phyloP scores from a whole-genome alignment of 805 yeast species.

The Lachancea cidri region DNA sequence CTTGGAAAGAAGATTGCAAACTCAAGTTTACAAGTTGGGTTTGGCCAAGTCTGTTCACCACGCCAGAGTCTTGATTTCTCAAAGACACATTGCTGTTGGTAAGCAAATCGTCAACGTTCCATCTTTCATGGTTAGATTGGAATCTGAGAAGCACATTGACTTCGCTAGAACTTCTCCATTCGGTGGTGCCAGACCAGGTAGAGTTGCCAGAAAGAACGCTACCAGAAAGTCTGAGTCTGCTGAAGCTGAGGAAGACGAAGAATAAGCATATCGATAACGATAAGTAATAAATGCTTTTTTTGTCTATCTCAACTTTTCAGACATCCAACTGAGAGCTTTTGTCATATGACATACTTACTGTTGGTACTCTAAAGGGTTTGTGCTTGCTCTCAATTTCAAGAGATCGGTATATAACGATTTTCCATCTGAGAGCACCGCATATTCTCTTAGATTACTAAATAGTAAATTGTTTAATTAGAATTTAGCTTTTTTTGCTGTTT shows the following conservation, averaged over 20 bases:
- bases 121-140: conserved; percentile 99
- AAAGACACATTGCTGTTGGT: conserved; percentile 99
- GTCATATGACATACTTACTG: background rate
- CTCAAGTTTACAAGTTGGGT: conserved; percentile 99
- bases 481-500: background rate
- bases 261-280: conserved; percentile 42
- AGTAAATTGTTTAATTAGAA: background rate
- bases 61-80: conserved; percentile 97
- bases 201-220: conserved; percentile 94
- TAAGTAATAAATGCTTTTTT: background rate
- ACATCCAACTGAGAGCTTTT: background rate
- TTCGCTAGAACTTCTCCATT: conserved; percentile 98
- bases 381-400: background rate
- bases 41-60: conserved; percentile 99
- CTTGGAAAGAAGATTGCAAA: conserved; percentile 99
- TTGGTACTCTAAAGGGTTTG: background rate
- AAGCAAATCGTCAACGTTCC: conserved; percentile 98
- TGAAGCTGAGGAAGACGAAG: conserved; percentile 72
- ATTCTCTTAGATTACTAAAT: background rate
- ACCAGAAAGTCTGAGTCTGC: conserved; percentile 59
- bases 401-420: background rate
- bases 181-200: conserved; percentile 99
- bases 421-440: background rate
- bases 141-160: conserved; percentile 99
- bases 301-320: background rate